A percentile compares a stretch with the other conserved stretches of the same genome.
Conservation (phyloP, 2,329 filamentous ascomycete species). For the Ambrosiella cleistominuta region DNA sequence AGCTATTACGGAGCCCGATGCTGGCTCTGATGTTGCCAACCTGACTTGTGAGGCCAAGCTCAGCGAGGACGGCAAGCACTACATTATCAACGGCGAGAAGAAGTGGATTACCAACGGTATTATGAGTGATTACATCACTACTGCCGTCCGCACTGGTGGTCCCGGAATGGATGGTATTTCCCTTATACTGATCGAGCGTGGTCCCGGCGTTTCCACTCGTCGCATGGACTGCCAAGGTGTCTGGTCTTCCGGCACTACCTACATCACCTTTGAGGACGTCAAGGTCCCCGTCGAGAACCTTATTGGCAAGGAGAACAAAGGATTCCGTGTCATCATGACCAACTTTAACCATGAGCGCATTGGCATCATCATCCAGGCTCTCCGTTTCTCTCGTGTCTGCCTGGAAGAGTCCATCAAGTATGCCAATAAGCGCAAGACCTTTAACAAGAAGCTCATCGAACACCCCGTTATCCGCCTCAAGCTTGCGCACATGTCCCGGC, state of each 20-base stretch:
- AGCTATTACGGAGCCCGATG: conserved; percentile 92
- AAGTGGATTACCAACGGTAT: conserved; percentile 99
- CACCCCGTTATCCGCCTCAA: conserved; percentile 96
- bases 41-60: conserved; percentile 91
- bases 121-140: conserved; percentile 95
- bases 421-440: conserved; percentile 90
- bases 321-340: conserved; percentile 91
- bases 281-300: conserved; percentile 99
- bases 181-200: conserved; percentile 80
- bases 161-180: conserved; percentile 85
- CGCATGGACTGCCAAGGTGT: conserved; percentile 98
- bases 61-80: conserved; percentile 90
- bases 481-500: conserved; percentile 92
- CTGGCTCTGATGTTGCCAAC: conserved; percentile 88
- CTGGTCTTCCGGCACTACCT: conserved; percentile 87
- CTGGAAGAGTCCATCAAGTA: conserved; percentile 95
- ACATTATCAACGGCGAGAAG: conserved; percentile 99
- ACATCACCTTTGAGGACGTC: conserved; percentile 96
- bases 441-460: conserved; percentile 90
- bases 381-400: conserved; percentile 91
- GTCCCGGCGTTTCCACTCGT: conserved; percentile 74
- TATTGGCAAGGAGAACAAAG: conserved; percentile 93
- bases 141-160: conserved; percentile 76
- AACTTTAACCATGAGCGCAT: conserved; percentile 99
- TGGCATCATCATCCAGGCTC: conserved; percentile 92